phyloP scores from a whole-genome alignment of 805 yeast species.

The Kodamaea kaohsiungensis region DNA sequence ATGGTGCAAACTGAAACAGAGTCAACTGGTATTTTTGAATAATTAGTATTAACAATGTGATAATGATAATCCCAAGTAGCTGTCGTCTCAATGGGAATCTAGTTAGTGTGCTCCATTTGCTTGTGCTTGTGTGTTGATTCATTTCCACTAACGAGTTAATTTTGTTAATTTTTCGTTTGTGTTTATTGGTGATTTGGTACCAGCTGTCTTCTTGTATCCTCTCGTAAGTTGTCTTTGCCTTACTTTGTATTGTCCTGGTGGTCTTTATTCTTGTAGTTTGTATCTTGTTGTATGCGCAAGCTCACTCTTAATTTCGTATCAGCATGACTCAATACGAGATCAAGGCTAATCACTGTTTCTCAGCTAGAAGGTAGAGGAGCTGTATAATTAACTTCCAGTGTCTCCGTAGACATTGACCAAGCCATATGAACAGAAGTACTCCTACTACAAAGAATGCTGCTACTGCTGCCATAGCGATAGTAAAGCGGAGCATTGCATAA shows the following conservation, averaged over 20 bases:
- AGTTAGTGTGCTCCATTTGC: not conserved
- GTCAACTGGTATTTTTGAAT: not conserved
- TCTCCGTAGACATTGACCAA: slow-evolving; percentile 14
- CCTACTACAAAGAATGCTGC: slow-evolving; percentile 14
- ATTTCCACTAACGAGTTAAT: not conserved
- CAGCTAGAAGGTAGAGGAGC: not conserved
- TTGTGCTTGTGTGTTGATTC: not conserved
- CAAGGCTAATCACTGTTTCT: not conserved
- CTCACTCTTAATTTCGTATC: too few relatives aligned
- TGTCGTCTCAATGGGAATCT: not conserved
- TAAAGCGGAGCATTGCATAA: slow-evolving; percentile 18
- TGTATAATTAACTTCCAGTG: slow-evolving; percentile 14
- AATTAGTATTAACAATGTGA: not conserved
- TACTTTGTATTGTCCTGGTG: not conserved
- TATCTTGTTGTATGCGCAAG: too few relatives aligned
- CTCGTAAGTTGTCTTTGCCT: not conserved
- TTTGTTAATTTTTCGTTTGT: not conserved
- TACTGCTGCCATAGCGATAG: slow-evolving; percentile 14
- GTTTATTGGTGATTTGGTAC: not conserved
- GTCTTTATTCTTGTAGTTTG: too few relatives aligned
- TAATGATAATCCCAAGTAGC: not conserved
- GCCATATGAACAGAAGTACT: slow-evolving; percentile 15
- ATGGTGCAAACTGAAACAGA: not conserved
- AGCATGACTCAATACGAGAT: too few relatives aligned
- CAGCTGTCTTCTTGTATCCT: not conserved